Evolutionary conservation across 768 basidiomycete genomes (phyloP), one percentile per base, ranked within the genome.

Genomic region (Podaxis carcinomalis): DNA sequence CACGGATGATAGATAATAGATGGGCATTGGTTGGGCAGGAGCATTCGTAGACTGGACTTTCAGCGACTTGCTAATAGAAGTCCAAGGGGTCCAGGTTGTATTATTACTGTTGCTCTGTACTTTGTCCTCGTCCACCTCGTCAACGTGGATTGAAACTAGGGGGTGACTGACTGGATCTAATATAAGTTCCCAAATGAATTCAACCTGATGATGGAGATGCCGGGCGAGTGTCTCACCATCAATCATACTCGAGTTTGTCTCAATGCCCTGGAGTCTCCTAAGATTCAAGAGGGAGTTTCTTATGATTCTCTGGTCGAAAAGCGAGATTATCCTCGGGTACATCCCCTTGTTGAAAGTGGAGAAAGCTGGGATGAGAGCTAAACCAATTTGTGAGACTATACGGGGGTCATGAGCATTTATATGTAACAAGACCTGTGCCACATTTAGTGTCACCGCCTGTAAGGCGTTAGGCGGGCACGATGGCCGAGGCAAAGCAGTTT

Each of bases 361-460:
- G 64, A 94, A 88, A 0, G 89, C 88, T 5, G 88, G 89, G n/a
- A 93, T 80, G 57, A 92, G 73, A 14, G 87, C 85, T 57, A 86
- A 82, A 0, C 83, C 86, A 56, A 93, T 81, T 47, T 82, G 80
- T 4, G 85, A 82, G 49, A 84, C 72, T 21, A 85, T 74, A 42
- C 77, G 72, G 2, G 83, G 77, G 53, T 83, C 80, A 59, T 79
- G 75, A 5, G 77, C 75, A 64, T 88, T 83, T 28, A 75, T 73
- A 60, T 84, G 77, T 23, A 86, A 72, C 25, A 95, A 79, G 64
- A 85, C 82, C 61, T 83, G 83, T 3, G 89, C 89, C 21, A 93
- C 80, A 70, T 92, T 90, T 35, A 95, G 73, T 3, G 80, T 81
- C 28, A 88, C 70, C 0, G 84, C 80, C 66, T 93, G 92, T n/a